Percentiles rank a stretch among this genome's conserved stretches.
phyloP scores from a whole-genome alignment of 192 early-diverging fungal genomes.

The Funneliformis mosseae region DNA sequence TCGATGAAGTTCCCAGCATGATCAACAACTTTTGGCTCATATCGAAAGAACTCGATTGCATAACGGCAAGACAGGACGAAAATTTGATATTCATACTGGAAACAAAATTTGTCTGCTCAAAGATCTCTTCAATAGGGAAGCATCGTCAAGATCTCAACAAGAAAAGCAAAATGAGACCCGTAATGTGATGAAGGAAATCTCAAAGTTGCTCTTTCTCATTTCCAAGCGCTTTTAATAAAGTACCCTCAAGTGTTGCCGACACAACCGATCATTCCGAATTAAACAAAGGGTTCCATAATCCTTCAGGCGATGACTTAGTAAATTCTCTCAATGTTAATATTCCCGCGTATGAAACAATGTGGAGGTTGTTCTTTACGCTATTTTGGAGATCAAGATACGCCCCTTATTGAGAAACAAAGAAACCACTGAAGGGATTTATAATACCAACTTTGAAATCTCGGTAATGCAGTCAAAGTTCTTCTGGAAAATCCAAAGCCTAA shows the following conservation, averaged over 20 bases:
- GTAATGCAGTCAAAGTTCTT: background rate
- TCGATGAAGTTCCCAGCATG: background rate
- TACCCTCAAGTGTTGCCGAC: background rate
- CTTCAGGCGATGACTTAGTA: background rate
- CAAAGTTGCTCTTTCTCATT: background rate
- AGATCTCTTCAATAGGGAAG: background rate
- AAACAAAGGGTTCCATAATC: background rate
- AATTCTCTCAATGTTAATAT: slow-evolving; percentile 8
- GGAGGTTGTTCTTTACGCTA: slow-evolving; percentile 4
- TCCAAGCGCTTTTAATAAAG: background rate
- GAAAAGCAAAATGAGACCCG: background rate
- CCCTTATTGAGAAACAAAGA: background rate
- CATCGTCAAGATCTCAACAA: background rate
- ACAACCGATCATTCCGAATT: background rate
- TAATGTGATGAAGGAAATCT: background rate
- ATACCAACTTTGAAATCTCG: background rate
- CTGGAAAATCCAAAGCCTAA: background rate
- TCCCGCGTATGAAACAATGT: slow-evolving; percentile 24
- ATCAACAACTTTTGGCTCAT: background rate
- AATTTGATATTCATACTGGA: background rate
- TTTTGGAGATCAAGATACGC: slow-evolving; percentile 12
- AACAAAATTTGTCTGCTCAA: background rate
- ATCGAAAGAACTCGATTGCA: background rate
- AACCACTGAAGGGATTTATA: background rate
- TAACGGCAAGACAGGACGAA: background rate